Evolutionary conservation across 768 basidiomycete genomes (phyloP).

Genomic region (Lanmaoa rubissima): DNA sequence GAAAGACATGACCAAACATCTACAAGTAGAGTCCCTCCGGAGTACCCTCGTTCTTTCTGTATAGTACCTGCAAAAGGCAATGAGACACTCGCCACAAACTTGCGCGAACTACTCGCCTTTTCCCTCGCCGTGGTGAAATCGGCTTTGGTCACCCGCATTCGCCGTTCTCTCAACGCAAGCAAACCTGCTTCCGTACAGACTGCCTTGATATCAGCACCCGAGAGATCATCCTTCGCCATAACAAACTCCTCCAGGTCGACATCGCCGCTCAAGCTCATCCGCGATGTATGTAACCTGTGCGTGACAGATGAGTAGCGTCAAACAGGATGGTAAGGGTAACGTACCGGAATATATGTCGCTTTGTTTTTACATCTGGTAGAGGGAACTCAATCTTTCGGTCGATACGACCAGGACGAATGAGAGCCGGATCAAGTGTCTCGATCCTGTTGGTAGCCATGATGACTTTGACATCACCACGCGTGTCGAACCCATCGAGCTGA

Average conservation of each 20-base stretch:
- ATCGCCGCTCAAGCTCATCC: constrained; percentile 86
- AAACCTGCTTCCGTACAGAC: constrained; percentile 99
- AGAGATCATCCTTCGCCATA: constrained; percentile 92
- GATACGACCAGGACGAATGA: constrained; percentile 97
- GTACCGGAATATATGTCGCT: constrained; percentile 95
- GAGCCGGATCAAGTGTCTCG: constrained; percentile 94
- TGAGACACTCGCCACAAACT: constrained; percentile 10
- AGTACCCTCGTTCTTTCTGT: constrained; percentile 97
- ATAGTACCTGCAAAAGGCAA: constrained; percentile 57
- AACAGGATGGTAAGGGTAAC: constrained; percentile 11
- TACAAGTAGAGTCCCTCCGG: constrained; percentile 87
- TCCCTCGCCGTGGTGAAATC: constrained; percentile 92
- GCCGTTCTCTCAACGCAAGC: constrained; percentile 87
- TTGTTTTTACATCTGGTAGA: constrained; percentile 96
- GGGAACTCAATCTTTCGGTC: constrained; percentile 99
- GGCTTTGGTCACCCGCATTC: constrained; percentile 90
- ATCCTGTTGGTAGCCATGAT: constrained; percentile 99
- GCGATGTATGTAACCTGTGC: constrained; percentile 80
- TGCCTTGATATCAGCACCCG: constrained; percentile 98
- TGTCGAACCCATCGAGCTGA: constrained; percentile 99
- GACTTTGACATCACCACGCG: constrained; percentile 98
- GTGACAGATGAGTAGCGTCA: constrained; percentile 6
- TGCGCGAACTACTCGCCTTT: constrained; percentile 56
- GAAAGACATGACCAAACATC: constrained; percentile 9
- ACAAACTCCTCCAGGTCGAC: constrained; percentile 97